phyloP scores from a whole-genome alignment of 148 eudicot species.

The Polygonum maritimum region DNA sequence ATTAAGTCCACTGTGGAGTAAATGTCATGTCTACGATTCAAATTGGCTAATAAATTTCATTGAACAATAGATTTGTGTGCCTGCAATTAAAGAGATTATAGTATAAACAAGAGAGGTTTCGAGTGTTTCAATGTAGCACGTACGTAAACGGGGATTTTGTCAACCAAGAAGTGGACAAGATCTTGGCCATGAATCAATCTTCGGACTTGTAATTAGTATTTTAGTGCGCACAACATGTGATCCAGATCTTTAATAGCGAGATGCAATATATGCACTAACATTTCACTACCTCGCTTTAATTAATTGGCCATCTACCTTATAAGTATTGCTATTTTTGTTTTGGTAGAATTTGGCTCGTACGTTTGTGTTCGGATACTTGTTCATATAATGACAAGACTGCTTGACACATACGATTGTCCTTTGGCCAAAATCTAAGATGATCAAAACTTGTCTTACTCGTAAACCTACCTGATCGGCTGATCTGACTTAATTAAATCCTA shows the following conservation, averaged over 20 bases:
- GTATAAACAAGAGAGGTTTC: not conserved
- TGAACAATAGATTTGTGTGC: not conserved
- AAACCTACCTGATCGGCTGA: too few relatives aligned
- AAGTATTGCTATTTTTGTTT: not conserved
- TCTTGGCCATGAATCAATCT: constrained; percentile 5
- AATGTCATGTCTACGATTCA: too few relatives aligned
- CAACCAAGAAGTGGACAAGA: constrained; percentile 5
- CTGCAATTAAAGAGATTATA: not conserved
- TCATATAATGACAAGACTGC: too few relatives aligned
- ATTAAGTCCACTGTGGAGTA: too few relatives aligned
- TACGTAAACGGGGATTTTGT: not conserved
- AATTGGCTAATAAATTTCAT: too few relatives aligned
- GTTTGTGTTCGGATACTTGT: too few relatives aligned
- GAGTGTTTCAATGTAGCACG: constrained; percentile 7
- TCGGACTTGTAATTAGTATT: not conserved
- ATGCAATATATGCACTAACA: not conserved
- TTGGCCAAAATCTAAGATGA: too few relatives aligned
- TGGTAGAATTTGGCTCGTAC: too few relatives aligned
- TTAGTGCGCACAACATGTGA: not conserved
- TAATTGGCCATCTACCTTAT: not conserved
- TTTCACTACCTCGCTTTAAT: not conserved
- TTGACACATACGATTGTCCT: too few relatives aligned
- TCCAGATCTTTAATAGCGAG: not conserved
- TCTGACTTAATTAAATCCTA: too few relatives aligned
- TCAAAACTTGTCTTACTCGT: too few relatives aligned